phyloP scores from a whole-genome alignment of 371 early-diverging fungal genomes.

The Haplosporangium sp. region DNA sequence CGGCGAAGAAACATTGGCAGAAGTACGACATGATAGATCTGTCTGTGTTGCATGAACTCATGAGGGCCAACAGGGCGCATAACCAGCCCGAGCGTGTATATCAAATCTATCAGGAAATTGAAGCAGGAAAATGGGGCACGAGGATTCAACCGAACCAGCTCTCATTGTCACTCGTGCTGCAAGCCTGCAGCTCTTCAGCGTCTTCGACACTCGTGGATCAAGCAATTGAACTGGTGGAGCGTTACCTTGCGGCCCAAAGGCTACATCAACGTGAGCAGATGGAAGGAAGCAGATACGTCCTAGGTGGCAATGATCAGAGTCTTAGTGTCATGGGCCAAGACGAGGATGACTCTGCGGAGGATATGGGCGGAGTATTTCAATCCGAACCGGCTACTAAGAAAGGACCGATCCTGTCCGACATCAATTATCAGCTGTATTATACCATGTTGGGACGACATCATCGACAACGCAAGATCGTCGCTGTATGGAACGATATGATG shows the following conservation, averaged over 20 bases:
- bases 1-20: neutral
- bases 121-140: conserved; percentile 31
- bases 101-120: conserved; percentile 34
- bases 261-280: conserved; percentile 1
- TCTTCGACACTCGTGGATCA: conserved; percentile 25
- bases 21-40: conserved; percentile 15
- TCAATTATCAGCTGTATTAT: conserved; percentile 42
- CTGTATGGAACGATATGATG: conserved; percentile 49
- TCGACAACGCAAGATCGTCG: conserved; percentile 41
- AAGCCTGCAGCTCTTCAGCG: conserved; percentile 22
- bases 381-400: neutral
- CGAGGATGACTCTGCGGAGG: conserved; percentile 2
- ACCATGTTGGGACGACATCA: conserved; percentile 44
- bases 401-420: conserved; percentile 14
- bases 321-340: neutral
- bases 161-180: conserved; percentile 38
- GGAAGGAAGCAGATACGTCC: neutral
- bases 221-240: conserved; percentile 24
- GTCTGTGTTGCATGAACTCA: conserved; percentile 38
- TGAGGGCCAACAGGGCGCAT: conserved; percentile 28
- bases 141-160: conserved; percentile 33
- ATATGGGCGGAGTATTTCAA: neutral
- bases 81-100: conserved; percentile 28
- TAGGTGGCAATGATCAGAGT: neutral
- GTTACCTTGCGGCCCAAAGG: conserved; percentile 2